These are phyloP conservation scores for Moniliophthora roreri DNA, from an alignment of 1,284 basidiomycete species.

Conservation along the genomic window DNA sequence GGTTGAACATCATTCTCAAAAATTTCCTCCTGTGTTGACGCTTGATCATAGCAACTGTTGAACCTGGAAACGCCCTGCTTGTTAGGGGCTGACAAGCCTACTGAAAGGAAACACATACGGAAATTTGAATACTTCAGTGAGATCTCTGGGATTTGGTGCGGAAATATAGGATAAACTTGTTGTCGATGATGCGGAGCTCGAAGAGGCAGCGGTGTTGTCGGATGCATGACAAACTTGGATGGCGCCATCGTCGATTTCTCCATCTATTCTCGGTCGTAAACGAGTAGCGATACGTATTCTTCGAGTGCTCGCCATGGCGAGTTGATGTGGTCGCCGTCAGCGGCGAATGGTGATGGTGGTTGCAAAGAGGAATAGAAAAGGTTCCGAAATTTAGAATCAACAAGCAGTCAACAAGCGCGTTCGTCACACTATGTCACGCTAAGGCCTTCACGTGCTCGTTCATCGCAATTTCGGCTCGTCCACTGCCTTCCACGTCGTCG, in stretches of 20 bases:
- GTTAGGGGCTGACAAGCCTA: background rate
- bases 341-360: background rate
- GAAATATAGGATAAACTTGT: constrained; percentile 47
- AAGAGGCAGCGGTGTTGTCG: constrained; percentile 21
- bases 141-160: constrained; percentile 66
- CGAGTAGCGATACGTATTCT: constrained; percentile 57
- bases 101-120: constrained; percentile 43
- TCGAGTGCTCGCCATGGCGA: background rate
- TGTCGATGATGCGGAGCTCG: constrained; percentile 13
- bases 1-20: constrained; percentile 70
- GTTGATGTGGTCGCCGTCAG: too few relatives aligned
- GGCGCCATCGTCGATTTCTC: constrained; percentile 62
- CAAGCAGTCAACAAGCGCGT: too few relatives aligned
- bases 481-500: too few relatives aligned
- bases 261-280: constrained; percentile 58
- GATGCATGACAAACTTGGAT: constrained; percentile 48
- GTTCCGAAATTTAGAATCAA: too few relatives aligned
- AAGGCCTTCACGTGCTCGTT: too few relatives aligned
- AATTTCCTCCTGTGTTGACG: constrained; percentile 68
- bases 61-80: constrained; percentile 40
- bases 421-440: too few relatives aligned
- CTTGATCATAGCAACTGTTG: constrained; percentile 67
- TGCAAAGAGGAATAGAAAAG: background rate
- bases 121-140: constrained; percentile 67
- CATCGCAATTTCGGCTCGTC: too few relatives aligned